Evolutionary conservation across 2,329 filamentous ascomycete genomes (phyloP).

Genomic region (Sordariomycetes sp.): DNA sequence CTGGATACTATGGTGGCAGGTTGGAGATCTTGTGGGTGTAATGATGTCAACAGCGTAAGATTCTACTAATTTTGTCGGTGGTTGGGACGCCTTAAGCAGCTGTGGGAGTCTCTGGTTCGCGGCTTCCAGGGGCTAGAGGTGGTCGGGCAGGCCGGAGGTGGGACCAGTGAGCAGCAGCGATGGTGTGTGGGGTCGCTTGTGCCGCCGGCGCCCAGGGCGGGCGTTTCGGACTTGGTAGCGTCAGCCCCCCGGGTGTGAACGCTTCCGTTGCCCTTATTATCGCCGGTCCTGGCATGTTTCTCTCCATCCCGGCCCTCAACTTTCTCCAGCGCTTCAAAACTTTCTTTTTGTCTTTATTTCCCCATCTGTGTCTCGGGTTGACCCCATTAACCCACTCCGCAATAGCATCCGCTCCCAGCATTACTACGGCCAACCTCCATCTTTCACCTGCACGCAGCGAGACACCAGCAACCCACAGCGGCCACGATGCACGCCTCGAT

Average conservation of each 20-base stretch:
- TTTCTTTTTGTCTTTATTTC: not conserved
- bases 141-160: not conserved
- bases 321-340: not conserved
- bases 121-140: not conserved
- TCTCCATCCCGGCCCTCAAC: not conserved
- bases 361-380: not conserved
- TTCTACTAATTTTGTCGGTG: not conserved
- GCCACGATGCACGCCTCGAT: constrained; percentile 1
- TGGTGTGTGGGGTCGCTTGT: not conserved
- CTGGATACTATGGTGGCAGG: not conserved
- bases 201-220: not conserved
- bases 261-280: not conserved
- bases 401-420: not conserved
- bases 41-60: not conserved
- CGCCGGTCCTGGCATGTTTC: not conserved
- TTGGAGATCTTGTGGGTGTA: not conserved
- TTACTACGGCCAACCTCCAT: not conserved
- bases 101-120: not conserved
- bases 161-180: not conserved
- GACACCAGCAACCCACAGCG: not conserved
- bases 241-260: not conserved
- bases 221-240: not conserved
- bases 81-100: not conserved
- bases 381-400: not conserved
- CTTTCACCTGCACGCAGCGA: not conserved